phyloP scores from a whole-genome alignment of 2,329 filamentous ascomycete genomes.

The Xylariales sp. region DNA sequence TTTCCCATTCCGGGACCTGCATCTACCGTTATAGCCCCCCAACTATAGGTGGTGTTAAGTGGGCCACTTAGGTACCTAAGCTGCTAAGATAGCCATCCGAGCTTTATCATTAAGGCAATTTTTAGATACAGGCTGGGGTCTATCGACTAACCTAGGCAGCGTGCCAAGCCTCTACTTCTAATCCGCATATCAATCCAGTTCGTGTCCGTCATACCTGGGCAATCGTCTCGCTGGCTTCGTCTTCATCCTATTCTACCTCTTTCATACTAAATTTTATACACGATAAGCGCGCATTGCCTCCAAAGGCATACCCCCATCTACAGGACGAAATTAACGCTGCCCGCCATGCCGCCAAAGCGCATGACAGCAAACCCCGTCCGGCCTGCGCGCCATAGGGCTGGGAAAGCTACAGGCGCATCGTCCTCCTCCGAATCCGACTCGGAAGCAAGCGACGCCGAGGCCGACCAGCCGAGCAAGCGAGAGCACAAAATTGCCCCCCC shows the following conservation, averaged over 20 bases:
- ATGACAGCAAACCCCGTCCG: constrained; percentile 93
- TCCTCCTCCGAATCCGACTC: constrained; percentile 61
- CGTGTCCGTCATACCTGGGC: neutral
- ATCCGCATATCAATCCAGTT: neutral
- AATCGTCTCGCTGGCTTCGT: neutral
- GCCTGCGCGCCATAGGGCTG: constrained; percentile 85
- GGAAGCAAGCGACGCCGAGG: constrained; percentile 57
- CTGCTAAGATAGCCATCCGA: constrained; percentile 26
- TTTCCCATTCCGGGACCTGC: constrained; percentile 16
- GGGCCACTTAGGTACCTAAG: constrained; percentile 1
- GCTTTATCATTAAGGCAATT: neutral
- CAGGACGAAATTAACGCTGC: neutral
- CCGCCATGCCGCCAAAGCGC: constrained; percentile 75
- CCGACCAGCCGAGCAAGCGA: constrained; percentile 44
- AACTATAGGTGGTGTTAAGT: constrained; percentile 6
- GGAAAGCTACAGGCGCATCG: constrained; percentile 74
- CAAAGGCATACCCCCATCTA: neutral
- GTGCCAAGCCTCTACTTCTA: constrained; percentile 17
- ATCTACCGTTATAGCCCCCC: neutral
- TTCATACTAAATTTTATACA: neutral
- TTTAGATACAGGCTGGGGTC: neutral
- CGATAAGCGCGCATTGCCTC: neutral
- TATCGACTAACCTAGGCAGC: neutral
- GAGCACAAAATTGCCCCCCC: constrained; percentile 61
- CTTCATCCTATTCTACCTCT: neutral